Evolutionary conservation across 805 yeast genomes (phyloP), one percentile per base, ranked within the genome.

Genomic region (Debaryomyces tyrocola): DNA sequence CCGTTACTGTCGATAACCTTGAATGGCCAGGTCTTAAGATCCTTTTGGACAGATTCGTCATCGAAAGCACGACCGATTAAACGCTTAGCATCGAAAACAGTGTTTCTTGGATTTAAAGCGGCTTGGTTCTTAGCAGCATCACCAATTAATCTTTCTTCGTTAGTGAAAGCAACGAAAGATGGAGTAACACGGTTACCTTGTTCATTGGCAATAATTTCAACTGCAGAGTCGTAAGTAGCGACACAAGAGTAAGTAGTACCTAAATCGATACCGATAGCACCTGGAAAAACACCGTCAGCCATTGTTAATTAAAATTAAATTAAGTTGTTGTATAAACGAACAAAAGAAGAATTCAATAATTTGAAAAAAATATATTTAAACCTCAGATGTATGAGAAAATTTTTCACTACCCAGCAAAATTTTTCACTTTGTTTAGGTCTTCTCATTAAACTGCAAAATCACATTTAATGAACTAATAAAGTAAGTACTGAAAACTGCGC

Each of bases 201-300:
- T 59, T 73, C 78, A 63, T 73, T 73, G 65, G 78, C 78, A 63
- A 73, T 73, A 58, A 73, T 73, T 63, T 73, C 78, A 58, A 73
- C 78, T 52, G 76, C 77, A 56, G 73, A 67, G 66, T 71, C 77
- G 64, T 63, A 72, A 59, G 76, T 70, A 63, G 78, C 78, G 60
- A 73, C 78, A 73, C 78, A 73, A 57, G 78, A 73, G 70, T 73
- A 73, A 54, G 78, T 73, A 47, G 78, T 73, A 73, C 78, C 78
- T 70, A 73, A 73, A 70, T 73, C 78, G 70, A 73, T 73, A 71
- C 78, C 78, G 63, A 73, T 73, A 69, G 77, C 77, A 87, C 97
- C 97, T 84, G 91, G 94, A 86, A 87, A 90, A 80, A 90, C 94
- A 86, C 96, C 96, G 83, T 90, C 97, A 85, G 91, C 88, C 91